A percentile compares a stretch with the other conserved stretches of the same genome.
phyloP scores from a whole-genome alignment of 2,329 filamentous ascomycete genomes.

The Xylariaceae sp. region DNA sequence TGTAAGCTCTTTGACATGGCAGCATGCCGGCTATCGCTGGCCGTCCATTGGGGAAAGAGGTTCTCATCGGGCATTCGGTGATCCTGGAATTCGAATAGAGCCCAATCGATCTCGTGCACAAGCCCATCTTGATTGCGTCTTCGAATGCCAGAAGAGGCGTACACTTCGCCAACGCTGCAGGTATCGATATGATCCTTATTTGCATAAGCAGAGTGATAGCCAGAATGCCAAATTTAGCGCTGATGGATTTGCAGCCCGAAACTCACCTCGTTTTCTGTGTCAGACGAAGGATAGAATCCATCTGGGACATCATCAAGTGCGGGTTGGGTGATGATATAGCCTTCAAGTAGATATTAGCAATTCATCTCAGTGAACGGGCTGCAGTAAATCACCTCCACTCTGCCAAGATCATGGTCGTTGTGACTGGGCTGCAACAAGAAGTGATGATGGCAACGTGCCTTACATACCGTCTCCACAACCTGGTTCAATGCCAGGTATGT shows the following conservation, averaged over 20 bases:
- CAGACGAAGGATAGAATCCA: conserved; percentile 73
- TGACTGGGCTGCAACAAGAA: conserved; percentile 3
- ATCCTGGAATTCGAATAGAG: conserved; percentile 74
- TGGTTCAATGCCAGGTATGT: conserved; percentile 72
- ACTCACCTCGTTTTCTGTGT: conserved; percentile 58
- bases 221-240: background rate
- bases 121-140: conserved; percentile 67
- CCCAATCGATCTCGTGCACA: conserved; percentile 93
- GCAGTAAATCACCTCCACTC: conserved; percentile 12
- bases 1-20: conserved; percentile 35
- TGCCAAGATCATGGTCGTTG: background rate
- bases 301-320: conserved; percentile 82
- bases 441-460: conserved; percentile 4
- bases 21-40: conserved; percentile 29
- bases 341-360: conserved; percentile 17
- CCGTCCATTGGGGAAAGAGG: conserved; percentile 48
- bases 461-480: conserved; percentile 62
- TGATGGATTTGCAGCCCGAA: background rate
- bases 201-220: background rate
- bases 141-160: conserved; percentile 85
- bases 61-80: conserved; percentile 70
- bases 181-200: conserved; percentile 71
- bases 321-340: conserved; percentile 83
- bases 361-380: conserved; percentile 4
- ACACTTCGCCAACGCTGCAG: conserved; percentile 76